Evolutionary conservation across 768 basidiomycete species (phyloP), one percentile per base, ranked within the genome.

Genomic region (Russula griseocarnosa): DNA sequence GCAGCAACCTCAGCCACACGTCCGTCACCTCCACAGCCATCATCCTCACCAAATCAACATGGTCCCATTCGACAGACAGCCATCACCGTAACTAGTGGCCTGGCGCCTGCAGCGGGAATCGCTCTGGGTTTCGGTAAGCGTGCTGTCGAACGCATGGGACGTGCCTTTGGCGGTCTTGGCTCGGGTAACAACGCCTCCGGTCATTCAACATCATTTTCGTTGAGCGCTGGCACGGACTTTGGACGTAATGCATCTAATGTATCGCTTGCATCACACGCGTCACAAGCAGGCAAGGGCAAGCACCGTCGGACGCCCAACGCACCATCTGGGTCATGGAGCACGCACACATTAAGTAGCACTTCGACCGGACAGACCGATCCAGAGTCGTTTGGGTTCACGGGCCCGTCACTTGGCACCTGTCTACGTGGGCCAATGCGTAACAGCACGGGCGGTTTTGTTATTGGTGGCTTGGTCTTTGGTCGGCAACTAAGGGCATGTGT

Each of bases 61-160:
- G 71, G 74, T 13, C 75, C 77, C 30, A 75, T 81, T 65, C 76
- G 86, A 24, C 86, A 84, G 70, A 84, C 86, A n/a, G 82, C 89
- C 20, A 80, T 90, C 66, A 90, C 88, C 69, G 85, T 91, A 77
- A 83, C 86, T 3, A 80, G 79, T 44, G 81, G 84, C 47, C 79
- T 89, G 54, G 84, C 85, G 3, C 87, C 88, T 30, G 86, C 86
- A 24, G 87, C 87, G 20, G 88, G 88, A 10, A 79, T 89, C 10
- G 90, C 88, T 11, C 70, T 74, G 59, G 76, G 74, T 13, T 70
- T 79, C 32, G 76, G 76, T 24, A 86, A 85, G 70, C 82, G 86
- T 61, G 88, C 90, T 3, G 88, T 88, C 3, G 89, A 90, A 75
- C 87, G 84, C 73, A 83, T 91, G 78, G 72, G 71, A 46, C 68